Evolutionary conservation across 2,329 filamentous ascomycete species (phyloP).

Genomic region (Trichocomaceae sp.): DNA sequence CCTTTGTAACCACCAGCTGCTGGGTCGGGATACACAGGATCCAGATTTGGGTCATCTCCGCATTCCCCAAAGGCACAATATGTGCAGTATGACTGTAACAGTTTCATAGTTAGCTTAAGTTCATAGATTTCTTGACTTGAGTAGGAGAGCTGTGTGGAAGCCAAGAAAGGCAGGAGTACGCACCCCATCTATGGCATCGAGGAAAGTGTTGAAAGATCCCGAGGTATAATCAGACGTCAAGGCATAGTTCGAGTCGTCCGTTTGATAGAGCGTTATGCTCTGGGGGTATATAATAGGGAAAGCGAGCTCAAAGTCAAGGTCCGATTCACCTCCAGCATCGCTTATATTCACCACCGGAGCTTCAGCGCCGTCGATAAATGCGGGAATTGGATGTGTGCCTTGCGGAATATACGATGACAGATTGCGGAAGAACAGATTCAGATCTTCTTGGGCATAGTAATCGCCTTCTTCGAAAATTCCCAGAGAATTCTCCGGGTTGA

Average conservation of each 20-base stretch:
- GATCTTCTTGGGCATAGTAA: constrained; percentile 46
- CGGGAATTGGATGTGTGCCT: constrained; percentile 39
- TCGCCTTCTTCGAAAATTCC: constrained; percentile 50
- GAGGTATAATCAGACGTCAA: constrained; percentile 17
- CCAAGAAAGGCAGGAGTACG: constrained; percentile 4
- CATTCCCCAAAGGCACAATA: constrained; percentile 44
- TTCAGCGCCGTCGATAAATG: constrained; percentile 43
- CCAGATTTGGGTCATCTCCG: constrained; percentile 41
- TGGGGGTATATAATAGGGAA: constrained; percentile 50
- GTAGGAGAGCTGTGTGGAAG: not conserved
- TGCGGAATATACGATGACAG: constrained; percentile 36
- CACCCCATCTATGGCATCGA: constrained; percentile 47
- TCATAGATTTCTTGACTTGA: not conserved
- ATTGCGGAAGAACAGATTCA: constrained; percentile 44
- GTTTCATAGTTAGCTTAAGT: not conserved
- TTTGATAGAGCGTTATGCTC: constrained; percentile 46
- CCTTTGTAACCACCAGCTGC: constrained; percentile 39
- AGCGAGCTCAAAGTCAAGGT: constrained; percentile 51
- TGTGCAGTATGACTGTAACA: constrained; percentile 42
- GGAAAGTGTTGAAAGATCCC: constrained; percentile 41
- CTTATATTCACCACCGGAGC: constrained; percentile 22
- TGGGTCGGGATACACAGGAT: constrained; percentile 44
- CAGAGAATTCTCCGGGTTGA: constrained; percentile 41
- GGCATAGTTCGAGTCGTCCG: constrained; percentile 42
- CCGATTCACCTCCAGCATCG: constrained; percentile 41